Percentiles rank a stretch among this genome's conserved stretches.
phyloP scores from a whole-genome alignment of 441 rosid genomes.

The Bocquillonia castaneifolia region DNA sequence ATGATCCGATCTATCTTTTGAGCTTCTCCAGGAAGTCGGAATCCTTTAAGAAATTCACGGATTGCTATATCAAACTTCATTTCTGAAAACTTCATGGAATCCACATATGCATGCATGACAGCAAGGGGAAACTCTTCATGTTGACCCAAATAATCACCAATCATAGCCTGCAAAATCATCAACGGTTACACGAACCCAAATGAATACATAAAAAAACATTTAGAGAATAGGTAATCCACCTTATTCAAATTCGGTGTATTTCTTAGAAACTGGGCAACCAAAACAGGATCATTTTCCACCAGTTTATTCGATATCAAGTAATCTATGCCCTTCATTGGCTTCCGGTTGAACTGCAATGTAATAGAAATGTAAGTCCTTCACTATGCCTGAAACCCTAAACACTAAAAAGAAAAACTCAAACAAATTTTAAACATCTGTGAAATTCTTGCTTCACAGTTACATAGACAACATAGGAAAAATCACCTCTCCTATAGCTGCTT shows the following conservation, averaged over 20 bases:
- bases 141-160: slow-evolving; percentile 97
- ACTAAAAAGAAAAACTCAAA: not conserved
- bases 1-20: slow-evolving; percentile 99
- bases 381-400: slow-evolving; percentile 6
- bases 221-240: slow-evolving; percentile 42
- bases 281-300: slow-evolving; percentile 73
- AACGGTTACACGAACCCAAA: slow-evolving; percentile 32
- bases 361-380: slow-evolving; percentile 20
- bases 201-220: slow-evolving; percentile 18
- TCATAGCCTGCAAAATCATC: slow-evolving; percentile 72
- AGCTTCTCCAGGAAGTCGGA: slow-evolving; percentile 99
- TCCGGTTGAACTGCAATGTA: slow-evolving; percentile 87
- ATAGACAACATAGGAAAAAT: slow-evolving; percentile 17
- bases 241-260: slow-evolving; percentile 72
- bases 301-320: slow-evolving; percentile 75
- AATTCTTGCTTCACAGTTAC: not conserved
- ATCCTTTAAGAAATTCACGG: slow-evolving; percentile 93
- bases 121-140: slow-evolving; percentile 98
- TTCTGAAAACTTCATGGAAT: slow-evolving; percentile 86
- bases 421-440: not conserved
- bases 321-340: slow-evolving; percentile 73
- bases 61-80: slow-evolving; percentile 88
- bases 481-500: slow-evolving; percentile 94
- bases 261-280: slow-evolving; percentile 88
- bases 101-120: slow-evolving; percentile 98